Conservation (phyloP, 2,329 filamentous ascomycete species). For the Lasiodiplodia citricola region DNA sequence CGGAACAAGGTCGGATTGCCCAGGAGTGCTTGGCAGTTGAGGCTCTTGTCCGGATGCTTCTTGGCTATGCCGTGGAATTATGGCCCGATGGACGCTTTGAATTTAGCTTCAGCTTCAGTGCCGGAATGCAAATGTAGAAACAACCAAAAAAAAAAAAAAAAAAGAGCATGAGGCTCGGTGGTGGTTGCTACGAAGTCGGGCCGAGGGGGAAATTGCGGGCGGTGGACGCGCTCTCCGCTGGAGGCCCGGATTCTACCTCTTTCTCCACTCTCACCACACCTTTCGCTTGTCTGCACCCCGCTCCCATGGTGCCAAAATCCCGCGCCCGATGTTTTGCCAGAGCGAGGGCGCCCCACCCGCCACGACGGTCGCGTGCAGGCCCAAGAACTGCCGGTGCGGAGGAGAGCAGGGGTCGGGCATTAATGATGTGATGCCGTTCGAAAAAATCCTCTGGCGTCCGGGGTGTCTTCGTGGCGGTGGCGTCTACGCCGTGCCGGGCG, state of each 20-base stretch:
- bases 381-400: slow-evolving; percentile 16
- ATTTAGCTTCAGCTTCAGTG: no score
- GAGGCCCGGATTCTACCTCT: slow-evolving; percentile 21
- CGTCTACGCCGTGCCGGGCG: neutral
- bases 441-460: neutral
- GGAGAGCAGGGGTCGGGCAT: neutral
- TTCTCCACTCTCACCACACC: slow-evolving; percentile 14
- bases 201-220: slow-evolving; percentile 2
- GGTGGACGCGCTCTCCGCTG: neutral
- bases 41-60: no score
- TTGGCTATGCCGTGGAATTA: no score
- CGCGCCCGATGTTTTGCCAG: slow-evolving; percentile 10
- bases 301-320: neutral
- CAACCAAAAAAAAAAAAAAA: no score
- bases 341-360: neutral
- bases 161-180: neutral
- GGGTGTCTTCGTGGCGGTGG: neutral
- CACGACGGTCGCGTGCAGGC: slow-evolving; percentile 9
- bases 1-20: neutral
- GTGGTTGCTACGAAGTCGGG: neutral
- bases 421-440: neutral
- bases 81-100: no score
- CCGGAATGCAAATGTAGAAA: no score
- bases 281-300: slow-evolving; percentile 5
- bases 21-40: no score